phyloP scores from a whole-genome alignment of 2,329 filamentous ascomycete species.

The Penicillium sp. region DNA sequence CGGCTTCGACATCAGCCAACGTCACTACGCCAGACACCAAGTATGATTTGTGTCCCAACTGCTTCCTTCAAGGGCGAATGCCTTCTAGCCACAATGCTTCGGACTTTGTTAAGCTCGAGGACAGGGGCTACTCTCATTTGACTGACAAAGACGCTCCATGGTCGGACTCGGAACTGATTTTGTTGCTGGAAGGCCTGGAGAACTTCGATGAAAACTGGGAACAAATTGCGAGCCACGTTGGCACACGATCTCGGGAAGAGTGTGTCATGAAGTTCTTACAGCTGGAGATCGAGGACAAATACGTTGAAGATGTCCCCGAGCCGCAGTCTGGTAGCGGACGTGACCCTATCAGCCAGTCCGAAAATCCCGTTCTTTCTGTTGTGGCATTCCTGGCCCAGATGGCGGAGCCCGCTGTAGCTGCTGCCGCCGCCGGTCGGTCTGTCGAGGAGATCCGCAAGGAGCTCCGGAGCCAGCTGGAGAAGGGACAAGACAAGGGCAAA shows the following conservation, averaged over 20 bases:
- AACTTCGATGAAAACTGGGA: constrained; percentile 96
- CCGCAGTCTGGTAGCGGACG: constrained; percentile 73
- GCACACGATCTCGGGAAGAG: constrained; percentile 87
- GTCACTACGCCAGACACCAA: constrained; percentile 63
- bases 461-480: constrained; percentile 75
- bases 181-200: constrained; percentile 86
- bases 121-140: constrained; percentile 75
- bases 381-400: constrained; percentile 91
- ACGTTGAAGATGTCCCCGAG: constrained; percentile 73
- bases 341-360: constrained; percentile 84
- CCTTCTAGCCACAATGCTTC: constrained; percentile 74
- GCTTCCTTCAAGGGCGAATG: constrained; percentile 80
- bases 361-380: constrained; percentile 96
- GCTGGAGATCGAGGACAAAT: constrained; percentile 96
- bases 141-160: constrained; percentile 83
- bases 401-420: constrained; percentile 84
- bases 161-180: constrained; percentile 86
- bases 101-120: constrained; percentile 87
- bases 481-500: constrained; percentile 52
- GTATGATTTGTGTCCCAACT: constrained; percentile 88
- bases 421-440: constrained; percentile 83
- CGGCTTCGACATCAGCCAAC: constrained; percentile 55
- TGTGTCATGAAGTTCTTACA: constrained; percentile 96
- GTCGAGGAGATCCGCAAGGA: constrained; percentile 81
- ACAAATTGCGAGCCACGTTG: constrained; percentile 86